These are phyloP conservation scores for Nasturtium officinale DNA, from an alignment of 345 rosid genomes.

Conservation along the genomic window DNA sequence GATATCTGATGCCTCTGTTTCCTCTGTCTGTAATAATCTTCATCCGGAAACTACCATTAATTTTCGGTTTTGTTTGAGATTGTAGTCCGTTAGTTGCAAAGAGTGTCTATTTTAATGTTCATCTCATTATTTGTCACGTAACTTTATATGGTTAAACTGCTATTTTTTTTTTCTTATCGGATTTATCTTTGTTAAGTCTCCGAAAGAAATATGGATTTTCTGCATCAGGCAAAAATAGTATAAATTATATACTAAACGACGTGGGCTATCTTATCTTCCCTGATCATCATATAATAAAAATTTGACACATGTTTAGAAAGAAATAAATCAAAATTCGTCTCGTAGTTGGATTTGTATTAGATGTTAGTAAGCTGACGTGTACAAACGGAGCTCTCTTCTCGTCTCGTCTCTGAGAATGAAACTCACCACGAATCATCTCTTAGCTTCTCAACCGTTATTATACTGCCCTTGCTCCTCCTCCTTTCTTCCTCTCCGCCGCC, in stretches of 20 bases:
- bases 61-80: slow-evolving; percentile 17
- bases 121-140: slow-evolving; percentile 8
- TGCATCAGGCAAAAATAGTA: not conserved
- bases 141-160: not conserved
- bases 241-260: not conserved
- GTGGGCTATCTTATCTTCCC: slow-evolving; percentile 39
- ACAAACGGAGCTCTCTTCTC: slow-evolving; percentile 21
- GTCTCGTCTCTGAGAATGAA: slow-evolving; percentile 30
- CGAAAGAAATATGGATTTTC: not conserved
- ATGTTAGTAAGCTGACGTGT: slow-evolving; percentile 36
- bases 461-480: slow-evolving; percentile 32
- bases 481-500: slow-evolving; percentile 20
- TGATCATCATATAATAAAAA: not conserved
- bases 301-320: not conserved
- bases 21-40: not conserved
- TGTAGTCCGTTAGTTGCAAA: slow-evolving; percentile 20
- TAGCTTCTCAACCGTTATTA: slow-evolving; percentile 31
- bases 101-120: slow-evolving; percentile 20
- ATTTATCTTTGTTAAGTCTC: not conserved
- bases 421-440: slow-evolving; percentile 32
- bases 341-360: not conserved
- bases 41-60: slow-evolving; percentile 19
- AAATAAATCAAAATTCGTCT: not conserved
- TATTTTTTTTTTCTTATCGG: not conserved
- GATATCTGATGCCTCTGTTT: slow-evolving; percentile 46